Evolutionary conservation across 441 rosid species (phyloP).

Genomic region (Syzygium syzygioides): DNA sequence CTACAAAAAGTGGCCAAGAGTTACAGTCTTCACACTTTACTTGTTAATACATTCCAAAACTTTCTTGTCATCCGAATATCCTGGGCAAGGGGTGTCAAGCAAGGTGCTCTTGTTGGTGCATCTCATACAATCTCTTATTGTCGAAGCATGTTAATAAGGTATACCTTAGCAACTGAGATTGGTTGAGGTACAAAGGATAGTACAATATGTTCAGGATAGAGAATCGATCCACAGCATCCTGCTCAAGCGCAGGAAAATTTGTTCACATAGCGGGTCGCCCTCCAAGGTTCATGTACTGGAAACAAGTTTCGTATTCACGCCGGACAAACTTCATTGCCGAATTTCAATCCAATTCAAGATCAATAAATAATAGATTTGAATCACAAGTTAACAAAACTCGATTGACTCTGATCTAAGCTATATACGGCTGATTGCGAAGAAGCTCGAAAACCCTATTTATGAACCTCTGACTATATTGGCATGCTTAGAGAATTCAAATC

Average conservation of each 20-base stretch:
- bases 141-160: background rate
- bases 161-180: background rate
- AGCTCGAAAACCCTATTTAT: background rate
- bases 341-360: background rate
- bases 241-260: background rate
- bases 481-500: background rate
- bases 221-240: background rate
- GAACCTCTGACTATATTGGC: background rate
- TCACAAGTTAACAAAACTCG: background rate
- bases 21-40: background rate
- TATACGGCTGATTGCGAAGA: background rate
- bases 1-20: background rate
- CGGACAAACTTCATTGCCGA: background rate
- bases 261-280: background rate
- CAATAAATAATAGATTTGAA: background rate
- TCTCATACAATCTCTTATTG: background rate
- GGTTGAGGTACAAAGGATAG: background rate
- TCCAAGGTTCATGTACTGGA: background rate
- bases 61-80: background rate
- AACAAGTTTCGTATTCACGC: background rate
- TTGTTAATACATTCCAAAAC: background rate
- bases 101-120: background rate
- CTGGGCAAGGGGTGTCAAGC: background rate
- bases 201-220: background rate
- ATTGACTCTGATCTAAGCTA: background rate